A percentile compares a stretch with the other conserved stretches of the same genome.
These are phyloP conservation scores for Millerozyma acaciae DNA, from an alignment of 805 yeast genomes.

Conservation along the genomic window DNA sequence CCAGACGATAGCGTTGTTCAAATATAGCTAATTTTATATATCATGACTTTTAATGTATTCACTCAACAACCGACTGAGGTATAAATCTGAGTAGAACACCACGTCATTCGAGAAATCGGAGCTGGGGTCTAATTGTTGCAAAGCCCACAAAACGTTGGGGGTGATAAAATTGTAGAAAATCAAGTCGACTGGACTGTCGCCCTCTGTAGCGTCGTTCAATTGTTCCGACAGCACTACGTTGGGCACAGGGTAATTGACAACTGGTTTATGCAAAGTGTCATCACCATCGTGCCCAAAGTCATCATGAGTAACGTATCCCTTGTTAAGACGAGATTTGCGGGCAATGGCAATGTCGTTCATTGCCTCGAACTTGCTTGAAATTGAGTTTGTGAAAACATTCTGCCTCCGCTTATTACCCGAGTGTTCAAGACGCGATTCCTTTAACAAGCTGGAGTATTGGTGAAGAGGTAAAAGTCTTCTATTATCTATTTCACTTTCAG, in stretches of 20 bases:
- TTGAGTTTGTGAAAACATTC: not conserved
- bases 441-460: conserved; percentile 11
- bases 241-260: conserved; percentile 61
- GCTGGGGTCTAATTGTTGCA: conserved; percentile 24
- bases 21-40: conserved; percentile 11
- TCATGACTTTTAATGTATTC: conserved; percentile 22
- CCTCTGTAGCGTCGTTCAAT: conserved; percentile 19
- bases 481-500: conserved; percentile 9
- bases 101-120: conserved; percentile 4
- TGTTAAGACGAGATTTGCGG: conserved; percentile 25
- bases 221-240: conserved; percentile 66
- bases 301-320: conserved; percentile 80
- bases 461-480: conserved; percentile 20
- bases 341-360: not conserved
- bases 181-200: conserved; percentile 49
- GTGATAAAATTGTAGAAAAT: conserved; percentile 75
- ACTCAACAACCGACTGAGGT: conserved; percentile 31
- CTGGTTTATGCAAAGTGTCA: conserved; percentile 65
- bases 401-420: not conserved
- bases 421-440: not conserved
- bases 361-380: not conserved
- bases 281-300: conserved; percentile 88
- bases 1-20: conserved; percentile 51
- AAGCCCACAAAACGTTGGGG: conserved; percentile 30
- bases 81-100: conserved; percentile 26